These are phyloP conservation scores for Manihot esculenta DNA, from an alignment of 441 rosid genomes.

Conservation along the genomic window DNA sequence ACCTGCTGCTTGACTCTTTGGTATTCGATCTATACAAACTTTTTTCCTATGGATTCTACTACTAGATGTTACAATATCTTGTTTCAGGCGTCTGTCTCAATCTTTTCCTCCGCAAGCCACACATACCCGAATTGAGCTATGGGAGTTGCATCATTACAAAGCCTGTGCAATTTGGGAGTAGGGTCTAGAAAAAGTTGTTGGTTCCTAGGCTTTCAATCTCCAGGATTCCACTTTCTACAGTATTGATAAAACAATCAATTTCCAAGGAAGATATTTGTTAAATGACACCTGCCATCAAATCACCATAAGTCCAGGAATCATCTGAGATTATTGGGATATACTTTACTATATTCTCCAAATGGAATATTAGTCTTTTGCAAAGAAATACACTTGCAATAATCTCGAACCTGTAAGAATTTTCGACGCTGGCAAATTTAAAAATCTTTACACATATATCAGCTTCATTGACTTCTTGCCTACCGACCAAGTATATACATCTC, in stretches of 20 bases:
- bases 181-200: constrained; percentile 92
- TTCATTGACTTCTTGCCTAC: neutral
- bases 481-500: neutral
- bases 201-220: constrained; percentile 91
- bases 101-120: constrained; percentile 68
- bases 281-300: constrained; percentile 69
- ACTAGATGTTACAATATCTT: constrained; percentile 54
- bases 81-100: constrained; percentile 66
- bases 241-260: constrained; percentile 1
- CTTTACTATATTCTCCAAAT: constrained; percentile 83
- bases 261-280: constrained; percentile 15
- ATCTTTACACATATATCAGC: constrained; percentile 8
- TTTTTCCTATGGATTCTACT: constrained; percentile 76
- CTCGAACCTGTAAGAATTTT: constrained; percentile 68
- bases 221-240: constrained; percentile 91
- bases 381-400: constrained; percentile 59
- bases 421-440: constrained; percentile 15
- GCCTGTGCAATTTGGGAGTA: constrained; percentile 81
- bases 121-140: constrained; percentile 73
- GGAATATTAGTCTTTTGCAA: constrained; percentile 46
- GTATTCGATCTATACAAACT: constrained; percentile 67
- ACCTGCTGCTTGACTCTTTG: constrained; percentile 55
- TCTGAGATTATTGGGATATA: constrained; percentile 85
- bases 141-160: constrained; percentile 50
- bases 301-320: constrained; percentile 93